These are phyloP conservation scores for Suillus weaverae DNA, from an alignment of 768 basidiomycete genomes.

Conservation along the genomic window DNA sequence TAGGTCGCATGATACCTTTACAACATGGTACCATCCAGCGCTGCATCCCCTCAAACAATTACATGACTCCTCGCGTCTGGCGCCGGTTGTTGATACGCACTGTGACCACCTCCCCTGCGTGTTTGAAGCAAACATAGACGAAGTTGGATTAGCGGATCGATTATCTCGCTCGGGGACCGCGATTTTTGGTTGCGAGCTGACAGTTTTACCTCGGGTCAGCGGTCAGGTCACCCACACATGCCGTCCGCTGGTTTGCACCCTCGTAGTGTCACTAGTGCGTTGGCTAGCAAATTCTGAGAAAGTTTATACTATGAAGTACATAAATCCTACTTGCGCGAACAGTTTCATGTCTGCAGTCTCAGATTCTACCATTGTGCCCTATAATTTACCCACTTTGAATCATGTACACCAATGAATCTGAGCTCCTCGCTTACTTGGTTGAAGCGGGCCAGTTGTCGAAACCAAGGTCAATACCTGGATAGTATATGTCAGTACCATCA, in stretches of 20 bases:
- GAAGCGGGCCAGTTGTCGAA: conserved; percentile 59
- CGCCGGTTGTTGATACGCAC: background rate
- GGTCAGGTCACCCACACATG: background rate
- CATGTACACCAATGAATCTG: background rate
- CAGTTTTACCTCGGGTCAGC: background rate
- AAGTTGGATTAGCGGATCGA: background rate
- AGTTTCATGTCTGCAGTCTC: background rate
- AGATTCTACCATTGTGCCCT: background rate
- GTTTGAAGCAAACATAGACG: background rate
- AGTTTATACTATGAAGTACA: background rate
- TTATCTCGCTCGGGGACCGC: background rate
- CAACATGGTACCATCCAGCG: background rate
- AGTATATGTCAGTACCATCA: conserved; percentile 14
- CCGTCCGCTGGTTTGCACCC: background rate
- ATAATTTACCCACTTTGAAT: background rate
- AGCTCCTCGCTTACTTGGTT: background rate
- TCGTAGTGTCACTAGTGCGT: background rate
- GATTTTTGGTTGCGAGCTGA: background rate
- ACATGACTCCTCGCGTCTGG: background rate
- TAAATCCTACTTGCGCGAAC: background rate
- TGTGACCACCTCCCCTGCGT: background rate
- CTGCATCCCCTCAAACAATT: background rate
- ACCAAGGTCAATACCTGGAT: conserved; percentile 59
- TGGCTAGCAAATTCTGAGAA: background rate
- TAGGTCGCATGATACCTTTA: background rate